Percentiles rank a stretch among this genome's conserved stretches.
Conservation (phyloP, 164 flowering plant species). For the Aristolochia californica region DNA sequence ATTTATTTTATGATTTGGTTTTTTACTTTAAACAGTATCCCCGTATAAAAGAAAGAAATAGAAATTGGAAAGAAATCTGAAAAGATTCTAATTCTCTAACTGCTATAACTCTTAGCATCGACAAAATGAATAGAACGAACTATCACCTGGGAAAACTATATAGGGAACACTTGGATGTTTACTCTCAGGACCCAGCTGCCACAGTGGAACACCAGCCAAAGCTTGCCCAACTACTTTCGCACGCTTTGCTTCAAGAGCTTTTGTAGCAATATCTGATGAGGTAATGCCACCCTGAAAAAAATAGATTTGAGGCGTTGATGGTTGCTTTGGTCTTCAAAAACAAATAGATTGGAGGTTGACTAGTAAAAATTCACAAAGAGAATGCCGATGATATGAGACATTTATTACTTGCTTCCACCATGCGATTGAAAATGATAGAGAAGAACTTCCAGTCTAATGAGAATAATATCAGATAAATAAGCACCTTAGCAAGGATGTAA, state of each 20-base stretch:
- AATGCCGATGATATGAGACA: too few species aligned
- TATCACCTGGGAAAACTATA: constrained; percentile 91
- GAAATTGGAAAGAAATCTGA: too few species aligned
- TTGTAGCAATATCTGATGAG: constrained; percentile 95
- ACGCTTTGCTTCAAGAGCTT: constrained; percentile 77
- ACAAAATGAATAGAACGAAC: not conserved
- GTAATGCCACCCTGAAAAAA: constrained; percentile 85
- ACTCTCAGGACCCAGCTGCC: constrained; percentile 96
- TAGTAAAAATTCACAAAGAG: too few species aligned
- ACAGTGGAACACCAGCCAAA: constrained; percentile 90
- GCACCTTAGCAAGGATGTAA: constrained; percentile 97
- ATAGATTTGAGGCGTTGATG: not conserved
- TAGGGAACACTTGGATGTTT: constrained; percentile 94
- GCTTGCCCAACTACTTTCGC: constrained; percentile 94
- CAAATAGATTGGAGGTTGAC: not conserved
- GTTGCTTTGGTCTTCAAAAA: too few species aligned
- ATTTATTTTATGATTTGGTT: too few species aligned
- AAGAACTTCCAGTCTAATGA: not conserved
- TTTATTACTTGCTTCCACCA: too few species aligned
- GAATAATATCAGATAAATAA: not conserved
- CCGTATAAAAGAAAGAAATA: too few species aligned
- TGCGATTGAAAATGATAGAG: not conserved
- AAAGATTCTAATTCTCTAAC: not conserved
- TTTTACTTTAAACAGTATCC: too few species aligned
- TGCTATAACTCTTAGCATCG: not conserved